Evolutionary conservation across 441 rosid species (phyloP).

Genomic region (Manihot esculenta): DNA sequence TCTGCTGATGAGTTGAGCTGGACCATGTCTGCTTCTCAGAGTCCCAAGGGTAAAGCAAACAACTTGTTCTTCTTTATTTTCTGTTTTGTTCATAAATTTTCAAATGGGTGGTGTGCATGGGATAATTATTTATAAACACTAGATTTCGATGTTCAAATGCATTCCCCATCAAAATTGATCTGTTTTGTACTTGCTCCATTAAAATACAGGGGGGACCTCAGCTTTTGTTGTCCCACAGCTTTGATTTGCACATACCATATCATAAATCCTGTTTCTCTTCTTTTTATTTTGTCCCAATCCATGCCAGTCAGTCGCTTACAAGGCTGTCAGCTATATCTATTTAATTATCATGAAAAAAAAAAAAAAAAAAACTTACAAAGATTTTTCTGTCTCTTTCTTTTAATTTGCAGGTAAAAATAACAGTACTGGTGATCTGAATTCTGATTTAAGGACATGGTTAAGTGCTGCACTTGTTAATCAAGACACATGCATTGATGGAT

Average conservation of each 20-base stretch:
- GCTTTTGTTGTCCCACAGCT: not conserved
- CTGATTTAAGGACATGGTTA: conserved; percentile 75
- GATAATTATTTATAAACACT: not conserved
- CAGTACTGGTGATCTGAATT: conserved; percentile 71
- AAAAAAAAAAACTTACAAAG: too few relatives aligned
- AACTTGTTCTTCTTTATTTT: not conserved
- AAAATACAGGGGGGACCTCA: conserved; percentile 11
- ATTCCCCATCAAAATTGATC: too few relatives aligned
- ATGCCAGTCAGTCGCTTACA: not conserved
- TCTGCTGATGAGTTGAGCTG: conserved; percentile 68
- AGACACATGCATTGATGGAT: conserved; percentile 81
- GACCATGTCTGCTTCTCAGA: conserved; percentile 71
- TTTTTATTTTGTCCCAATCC: not conserved
- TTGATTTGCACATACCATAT: not conserved
- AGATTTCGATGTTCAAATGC: not conserved
- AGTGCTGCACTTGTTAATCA: conserved; percentile 77
- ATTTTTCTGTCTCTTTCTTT: not conserved
- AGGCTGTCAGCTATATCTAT: not conserved
- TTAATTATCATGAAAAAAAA: not conserved
- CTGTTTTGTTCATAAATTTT: not conserved
- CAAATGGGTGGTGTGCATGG: not conserved
- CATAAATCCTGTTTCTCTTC: not conserved
- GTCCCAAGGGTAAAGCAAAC: conserved; percentile 49
- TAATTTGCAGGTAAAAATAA: conserved; percentile 53
- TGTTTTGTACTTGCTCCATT: not conserved